Base-by-base conservation (phyloP, 2,329 filamentous ascomycete genomes). In the Penicillium sp. region DNA sequence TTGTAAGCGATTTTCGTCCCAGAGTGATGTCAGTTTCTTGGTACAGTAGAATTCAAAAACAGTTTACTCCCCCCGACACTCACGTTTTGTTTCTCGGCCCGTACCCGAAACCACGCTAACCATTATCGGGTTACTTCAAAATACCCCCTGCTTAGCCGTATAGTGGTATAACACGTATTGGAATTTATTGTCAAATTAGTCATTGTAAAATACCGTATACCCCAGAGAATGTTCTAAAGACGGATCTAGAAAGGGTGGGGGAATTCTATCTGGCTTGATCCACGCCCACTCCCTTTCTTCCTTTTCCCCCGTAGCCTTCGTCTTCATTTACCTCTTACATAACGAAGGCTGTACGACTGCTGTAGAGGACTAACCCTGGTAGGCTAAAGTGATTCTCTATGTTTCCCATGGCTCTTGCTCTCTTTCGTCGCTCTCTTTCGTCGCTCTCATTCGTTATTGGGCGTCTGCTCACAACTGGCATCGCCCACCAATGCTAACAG, bases 281-380 rank as follows among this genome's bases (percentile, higher is more conserved):
- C 42, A n/a, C 20, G 42, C 42, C 42, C 27, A 44, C 13, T 32
- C n/a, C 20, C 20, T 24, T 15, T 27, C 26, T 27, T 27, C 10
- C 26, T 7, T 27, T 27, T 27, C 26, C 26, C 6, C 26, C 21
- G 20, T 21, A 18, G 20, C 15, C 43, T 36, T 21, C 30, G 43
- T 27, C 26, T 46, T 46, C 43, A 46, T 46, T 17, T 27, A 46
- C 43, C 30, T 26, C 29, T 41, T 49, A 49, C 20, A 42, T 42
- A 27, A 49, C 46, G 29, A 46, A 49, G 13, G 37, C 46, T 42
- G 43, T 46, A 36, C 18, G 12, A 26, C 43, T 46, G 43, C 46
- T 33, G 36, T 49, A 49, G 46, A 49, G 17, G 17, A 42, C 37
- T 49, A 42, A 49, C 46, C 13, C 37, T 26, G 46, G 46, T 49